Base-by-base conservation (phyloP, 176 grass and related monocot genomes). In the Cenchrus americanus region DNA sequence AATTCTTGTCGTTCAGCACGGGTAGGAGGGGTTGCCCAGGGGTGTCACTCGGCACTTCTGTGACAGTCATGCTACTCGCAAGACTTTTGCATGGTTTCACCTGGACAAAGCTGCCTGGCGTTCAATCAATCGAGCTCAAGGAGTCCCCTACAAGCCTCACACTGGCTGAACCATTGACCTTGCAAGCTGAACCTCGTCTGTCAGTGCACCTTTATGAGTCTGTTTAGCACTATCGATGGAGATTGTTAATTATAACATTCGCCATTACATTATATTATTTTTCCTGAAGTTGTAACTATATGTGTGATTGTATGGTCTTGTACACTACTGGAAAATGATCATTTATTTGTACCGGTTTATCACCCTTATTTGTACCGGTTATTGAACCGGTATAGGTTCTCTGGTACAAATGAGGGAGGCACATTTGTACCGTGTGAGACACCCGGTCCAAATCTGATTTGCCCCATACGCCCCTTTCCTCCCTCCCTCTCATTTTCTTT, bases 51-150 rank as follows among this genome's bases (percentile, higher is more conserved):
- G 89, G 89, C 10, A 79, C 34, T 1, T 48, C n/a, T 0, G 73
- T 88, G 11, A 88, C 77, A 1, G 65, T 83, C 27, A 92, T 88
- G 82, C 19, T 83, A 6, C 44, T 92, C 19, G 86, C 82, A 10
- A 88, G 90, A 57, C 72, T 88, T 64, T 21, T 92, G 43, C 90
- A 88, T 8, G 82, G 79, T 6, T 92, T 86, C 24, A 72, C n/a
- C 0, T 88, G 90, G 90, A 85, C 7, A 8, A 48, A 54, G 7
- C 69, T 53, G 0, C 12, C 11, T 6, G 66, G 67, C 1, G 53
- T 21, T 23, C 21, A 17, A 0, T 4, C 23, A 32, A 83, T 75
- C 14, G 17, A 61, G 46, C 81, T 83, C 32, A 34, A 65, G 10
- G 81, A 83, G 14, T 52, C 78, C 1, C 2, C 40, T 9, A 26